Evolutionary conservation across 2,329 filamentous ascomycete genomes (phyloP), one percentile per base, ranked within the genome.

Genomic region (Hirsutella minnesotensis): DNA sequence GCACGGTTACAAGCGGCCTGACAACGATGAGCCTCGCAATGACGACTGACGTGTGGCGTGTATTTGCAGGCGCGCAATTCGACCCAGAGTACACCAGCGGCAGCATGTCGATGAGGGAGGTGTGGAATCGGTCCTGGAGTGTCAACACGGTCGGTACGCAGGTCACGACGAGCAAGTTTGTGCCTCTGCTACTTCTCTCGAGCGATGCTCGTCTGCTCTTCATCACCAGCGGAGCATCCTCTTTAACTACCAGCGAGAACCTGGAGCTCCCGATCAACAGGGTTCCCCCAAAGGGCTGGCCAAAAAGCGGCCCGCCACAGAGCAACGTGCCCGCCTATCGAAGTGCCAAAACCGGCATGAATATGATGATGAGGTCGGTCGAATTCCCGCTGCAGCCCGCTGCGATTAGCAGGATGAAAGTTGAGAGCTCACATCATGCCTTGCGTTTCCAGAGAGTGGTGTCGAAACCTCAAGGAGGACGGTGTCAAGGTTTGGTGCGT

Each of bases 71-170:
- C 21, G 65, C 58, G 27, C 52, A 53, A n/a, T 68, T 69, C 48
- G 72, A 77, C 45, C 20, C 19, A 3, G 47, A 63, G 22, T 47
- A 52, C 21, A 41, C 41, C 4, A 45, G 46, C 12, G 38, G 24
- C 38, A 24, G 16, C 7, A 39, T 39, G 38, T 29, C 38, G 24
- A 39, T 39, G 38, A 22, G 38, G 8, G 21, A 39, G 24, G 38
- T 27, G 5, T 39, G 38, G 38, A 72, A 68, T 49, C 60, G 63
- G 39, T 54, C 67, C 7, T 75, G 65, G 53, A 60, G 74, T 38
- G 57, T 71, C 48, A 78, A 78, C 50, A 66, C 72, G 7, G 54
- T 69, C 0, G 66, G 72, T 10, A 64, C 67, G 0, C 59, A 67
- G 19, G 58, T 66, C 30, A 47, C 67, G 10, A 69, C 68, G 0